Evolutionary conservation across 352 stramenopile species (phyloP).

Genomic region (Blastocystis sp.): DNA sequence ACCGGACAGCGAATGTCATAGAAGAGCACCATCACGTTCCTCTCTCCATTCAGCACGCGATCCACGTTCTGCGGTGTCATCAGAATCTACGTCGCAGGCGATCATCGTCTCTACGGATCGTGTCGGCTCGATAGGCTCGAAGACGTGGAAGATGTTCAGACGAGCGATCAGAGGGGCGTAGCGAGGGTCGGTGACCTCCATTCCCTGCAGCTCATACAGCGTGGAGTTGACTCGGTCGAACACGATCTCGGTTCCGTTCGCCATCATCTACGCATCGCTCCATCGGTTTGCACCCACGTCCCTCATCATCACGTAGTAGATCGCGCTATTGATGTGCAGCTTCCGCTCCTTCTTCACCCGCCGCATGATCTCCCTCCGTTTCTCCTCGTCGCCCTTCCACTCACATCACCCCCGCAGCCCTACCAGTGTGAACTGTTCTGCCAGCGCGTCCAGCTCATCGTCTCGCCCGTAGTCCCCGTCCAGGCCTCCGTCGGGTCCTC

Average conservation of each 20-base stretch:
- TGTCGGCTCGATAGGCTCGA: slow-evolving; percentile 19
- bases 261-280: background rate
- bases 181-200: background rate
- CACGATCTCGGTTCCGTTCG: background rate
- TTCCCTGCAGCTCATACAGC: background rate
- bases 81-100: background rate
- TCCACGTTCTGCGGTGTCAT: slow-evolving; percentile 32
- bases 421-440: background rate
- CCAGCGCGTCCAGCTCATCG: background rate
- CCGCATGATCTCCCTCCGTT: background rate
- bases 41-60: slow-evolving; percentile 34
- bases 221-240: slow-evolving; percentile 17
- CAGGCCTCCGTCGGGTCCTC: background rate
- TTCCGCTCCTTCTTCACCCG: background rate
- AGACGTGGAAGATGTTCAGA: background rate
- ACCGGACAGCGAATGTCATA: slow-evolving; percentile 41
- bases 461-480: slow-evolving; percentile 24
- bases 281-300: background rate
- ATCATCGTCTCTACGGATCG: background rate
- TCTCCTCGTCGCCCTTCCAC: background rate
- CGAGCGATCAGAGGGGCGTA: background rate
- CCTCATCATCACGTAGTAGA: slow-evolving; percentile 43
- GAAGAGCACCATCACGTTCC: slow-evolving; percentile 53
- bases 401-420: background rate
- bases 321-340: background rate